Conservation (phyloP, 768 basidiomycete genomes). For the Phanerodontia chrysosporium region DNA sequence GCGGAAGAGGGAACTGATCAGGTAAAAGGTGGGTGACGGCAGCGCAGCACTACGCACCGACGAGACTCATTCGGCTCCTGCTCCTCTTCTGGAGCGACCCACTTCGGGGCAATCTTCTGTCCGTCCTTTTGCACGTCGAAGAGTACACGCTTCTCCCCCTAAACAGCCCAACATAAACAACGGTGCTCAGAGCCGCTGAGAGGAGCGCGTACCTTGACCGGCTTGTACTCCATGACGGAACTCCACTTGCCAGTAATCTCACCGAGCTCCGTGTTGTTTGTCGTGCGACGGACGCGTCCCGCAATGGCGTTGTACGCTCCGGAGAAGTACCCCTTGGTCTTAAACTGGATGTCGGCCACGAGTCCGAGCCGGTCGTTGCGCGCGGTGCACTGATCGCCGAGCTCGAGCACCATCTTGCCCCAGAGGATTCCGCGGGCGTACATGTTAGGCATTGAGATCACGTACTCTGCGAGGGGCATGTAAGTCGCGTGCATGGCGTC, state of each 20-base stretch:
- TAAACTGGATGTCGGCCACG: slow-evolving; percentile 88
- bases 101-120: slow-evolving; percentile 71
- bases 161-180: neutral
- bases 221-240: slow-evolving; percentile 82
- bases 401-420: slow-evolving; percentile 93
- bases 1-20: neutral
- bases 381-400: slow-evolving; percentile 85
- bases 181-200: neutral
- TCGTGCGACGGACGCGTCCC: slow-evolving; percentile 67
- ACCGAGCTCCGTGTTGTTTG: slow-evolving; percentile 57
- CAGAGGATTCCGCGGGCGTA: slow-evolving; percentile 85
- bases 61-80: slow-evolving; percentile 92
- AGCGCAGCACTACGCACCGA: slow-evolving; percentile 41
- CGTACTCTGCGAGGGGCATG: slow-evolving; percentile 56
- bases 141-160: slow-evolving; percentile 62
- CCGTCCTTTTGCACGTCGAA: slow-evolving; percentile 84
- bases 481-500: neutral
- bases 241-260: slow-evolving; percentile 92
- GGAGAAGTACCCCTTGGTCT: slow-evolving; percentile 98
- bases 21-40: neutral
- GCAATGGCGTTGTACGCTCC: slow-evolving; percentile 91
- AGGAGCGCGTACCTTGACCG: slow-evolving; percentile 46
- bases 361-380: slow-evolving; percentile 76
- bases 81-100: slow-evolving; percentile 77
- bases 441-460: slow-evolving; percentile 97